Conservation (phyloP, 2,329 filamentous ascomycete genomes). For the Ophiostoma tasmaniense region DNA sequence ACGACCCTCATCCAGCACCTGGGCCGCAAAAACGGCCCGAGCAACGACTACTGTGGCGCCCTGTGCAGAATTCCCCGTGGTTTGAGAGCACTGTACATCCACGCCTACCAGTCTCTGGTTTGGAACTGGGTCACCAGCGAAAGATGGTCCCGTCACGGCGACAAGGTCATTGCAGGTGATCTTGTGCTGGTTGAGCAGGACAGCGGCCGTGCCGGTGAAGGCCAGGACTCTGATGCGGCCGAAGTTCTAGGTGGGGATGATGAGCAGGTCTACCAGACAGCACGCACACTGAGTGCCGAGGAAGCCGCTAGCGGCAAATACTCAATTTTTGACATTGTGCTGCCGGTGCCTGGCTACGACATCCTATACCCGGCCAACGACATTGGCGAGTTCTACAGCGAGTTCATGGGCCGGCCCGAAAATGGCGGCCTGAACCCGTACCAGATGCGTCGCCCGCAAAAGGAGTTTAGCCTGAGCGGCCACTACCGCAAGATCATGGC, state of each 20-base stretch:
- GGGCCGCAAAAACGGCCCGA: constrained; percentile 39
- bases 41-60: constrained; percentile 70
- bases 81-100: constrained; percentile 86
- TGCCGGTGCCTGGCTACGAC: constrained; percentile 88
- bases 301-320: constrained; percentile 71
- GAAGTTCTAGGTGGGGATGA: constrained; percentile 44
- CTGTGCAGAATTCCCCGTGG: constrained; percentile 72
- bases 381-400: constrained; percentile 72
- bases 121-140: constrained; percentile 84
- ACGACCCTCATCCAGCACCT: constrained; percentile 70
- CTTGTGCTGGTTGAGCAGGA: constrained; percentile 54
- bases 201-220: constrained; percentile 30
- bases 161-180: constrained; percentile 72
- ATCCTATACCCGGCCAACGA: constrained; percentile 78
- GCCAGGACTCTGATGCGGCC: constrained; percentile 38
- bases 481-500: constrained; percentile 80
- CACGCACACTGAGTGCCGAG: constrained; percentile 63
- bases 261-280: constrained; percentile 42
- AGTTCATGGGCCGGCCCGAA: constrained; percentile 72
- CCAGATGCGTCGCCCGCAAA: constrained; percentile 77
- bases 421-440: constrained; percentile 75
- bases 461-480: constrained; percentile 81
- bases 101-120: constrained; percentile 89
- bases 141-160: constrained; percentile 68
- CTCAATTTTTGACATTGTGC: constrained; percentile 77